These are phyloP conservation scores for Castanea sativa DNA, from an alignment of 306 rosid genomes.

Conservation along the genomic window DNA sequence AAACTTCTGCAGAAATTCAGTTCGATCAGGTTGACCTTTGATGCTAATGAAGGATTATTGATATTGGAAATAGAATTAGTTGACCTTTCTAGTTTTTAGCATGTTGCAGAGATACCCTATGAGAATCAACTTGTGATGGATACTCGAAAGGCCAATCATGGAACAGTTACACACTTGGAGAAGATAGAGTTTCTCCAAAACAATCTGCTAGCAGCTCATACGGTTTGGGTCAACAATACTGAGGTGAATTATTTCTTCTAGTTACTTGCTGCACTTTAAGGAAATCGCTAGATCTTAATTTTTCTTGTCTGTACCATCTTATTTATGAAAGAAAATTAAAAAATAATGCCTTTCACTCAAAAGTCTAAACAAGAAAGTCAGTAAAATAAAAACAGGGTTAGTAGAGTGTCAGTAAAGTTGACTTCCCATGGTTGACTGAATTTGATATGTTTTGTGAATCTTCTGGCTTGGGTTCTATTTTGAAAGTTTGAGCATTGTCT, in stretches of 20 bases:
- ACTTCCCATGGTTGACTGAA: neutral
- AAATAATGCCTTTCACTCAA: neutral
- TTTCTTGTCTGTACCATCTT: neutral
- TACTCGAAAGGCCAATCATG: conserved; percentile 57
- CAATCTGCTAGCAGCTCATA: conserved; percentile 82
- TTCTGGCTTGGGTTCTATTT: neutral
- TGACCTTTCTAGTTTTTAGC: conserved; percentile 45
- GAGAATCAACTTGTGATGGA: conserved; percentile 73
- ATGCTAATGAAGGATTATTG: neutral
- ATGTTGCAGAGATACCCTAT: conserved; percentile 86
- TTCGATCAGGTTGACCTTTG: neutral
- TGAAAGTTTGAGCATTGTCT: neutral
- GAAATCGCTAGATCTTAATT: neutral
- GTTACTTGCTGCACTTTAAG: neutral
- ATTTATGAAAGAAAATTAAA: neutral
- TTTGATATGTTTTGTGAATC: neutral
- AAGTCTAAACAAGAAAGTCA: neutral
- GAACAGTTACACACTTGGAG: conserved; percentile 83
- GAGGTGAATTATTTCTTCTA: conserved; percentile 48
- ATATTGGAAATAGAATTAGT: conserved; percentile 7
- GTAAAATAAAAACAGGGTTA: neutral
- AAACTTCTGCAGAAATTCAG: neutral
- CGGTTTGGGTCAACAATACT: conserved; percentile 65
- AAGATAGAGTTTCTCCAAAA: conserved; percentile 54
- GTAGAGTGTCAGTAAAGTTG: neutral